These are phyloP conservation scores for Ramaria sp. DNA, from an alignment of 768 basidiomycete species.

Conservation along the genomic window DNA sequence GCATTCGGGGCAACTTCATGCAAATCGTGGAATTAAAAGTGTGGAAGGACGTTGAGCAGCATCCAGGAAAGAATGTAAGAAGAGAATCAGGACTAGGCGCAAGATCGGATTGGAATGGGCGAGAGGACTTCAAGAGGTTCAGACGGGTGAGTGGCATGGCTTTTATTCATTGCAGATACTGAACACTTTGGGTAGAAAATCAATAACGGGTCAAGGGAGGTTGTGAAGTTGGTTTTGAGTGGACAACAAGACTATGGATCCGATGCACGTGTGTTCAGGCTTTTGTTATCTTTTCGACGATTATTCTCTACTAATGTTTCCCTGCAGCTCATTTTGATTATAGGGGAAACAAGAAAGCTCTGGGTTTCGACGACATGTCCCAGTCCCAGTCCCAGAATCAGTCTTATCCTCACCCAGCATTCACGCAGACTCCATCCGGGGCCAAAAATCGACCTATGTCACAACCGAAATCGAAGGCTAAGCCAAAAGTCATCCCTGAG, in stretches of 20 bases:
- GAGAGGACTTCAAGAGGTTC: constrained; percentile 70
- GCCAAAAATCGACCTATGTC: constrained; percentile 16
- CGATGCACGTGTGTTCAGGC: constrained; percentile 32
- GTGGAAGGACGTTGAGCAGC: constrained; percentile 21
- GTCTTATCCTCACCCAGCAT: constrained; percentile 5
- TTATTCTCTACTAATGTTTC: not conserved
- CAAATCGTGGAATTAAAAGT: constrained; percentile 59
- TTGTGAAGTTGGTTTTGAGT: constrained; percentile 41
- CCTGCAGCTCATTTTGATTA: not conserved
- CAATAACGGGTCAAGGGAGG: constrained; percentile 19
- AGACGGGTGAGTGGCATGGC: constrained; percentile 41
- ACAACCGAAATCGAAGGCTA: constrained; percentile 13
- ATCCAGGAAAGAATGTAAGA: constrained; percentile 12
- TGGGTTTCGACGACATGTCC: not conserved
- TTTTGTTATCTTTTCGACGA: not conserved
- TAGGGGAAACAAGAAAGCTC: not conserved
- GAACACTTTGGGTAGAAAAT: constrained; percentile 23
- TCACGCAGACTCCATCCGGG: constrained; percentile 15
- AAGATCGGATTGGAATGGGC: constrained; percentile 34
- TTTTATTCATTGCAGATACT: constrained; percentile 8
- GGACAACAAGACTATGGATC: constrained; percentile 46
- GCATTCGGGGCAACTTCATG: constrained; percentile 71
- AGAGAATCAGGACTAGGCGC: constrained; percentile 12
- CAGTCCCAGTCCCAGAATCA: not conserved
- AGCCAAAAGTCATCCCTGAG: constrained; percentile 23